phyloP scores from a whole-genome alignment of 164 flowering plant genomes.

The Cinnamomum micranthum region DNA sequence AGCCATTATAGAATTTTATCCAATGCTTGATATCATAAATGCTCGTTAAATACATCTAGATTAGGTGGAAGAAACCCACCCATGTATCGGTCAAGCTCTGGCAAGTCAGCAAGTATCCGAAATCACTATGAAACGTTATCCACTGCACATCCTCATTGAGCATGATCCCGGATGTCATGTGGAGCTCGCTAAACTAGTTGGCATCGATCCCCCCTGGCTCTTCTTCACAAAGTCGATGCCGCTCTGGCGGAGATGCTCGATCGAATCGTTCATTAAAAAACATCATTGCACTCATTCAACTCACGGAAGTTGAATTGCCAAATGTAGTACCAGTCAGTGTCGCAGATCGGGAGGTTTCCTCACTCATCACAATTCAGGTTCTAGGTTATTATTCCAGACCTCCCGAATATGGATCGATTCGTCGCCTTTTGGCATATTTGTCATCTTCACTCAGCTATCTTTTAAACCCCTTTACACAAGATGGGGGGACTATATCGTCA shows the following conservation, averaged over 20 bases:
- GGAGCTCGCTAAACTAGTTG: constrained; percentile 25
- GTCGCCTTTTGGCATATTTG: constrained; percentile 25
- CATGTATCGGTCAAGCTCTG: constrained; percentile 39
- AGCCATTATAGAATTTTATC: constrained; percentile 54
- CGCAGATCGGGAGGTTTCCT: constrained; percentile 42
- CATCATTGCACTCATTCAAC: constrained; percentile 34
- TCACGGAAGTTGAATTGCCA: constrained; percentile 57
- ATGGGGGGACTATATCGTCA: too few species aligned
- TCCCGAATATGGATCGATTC: constrained; percentile 44
- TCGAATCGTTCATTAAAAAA: constrained; percentile 39
- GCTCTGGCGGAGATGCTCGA: constrained; percentile 34
- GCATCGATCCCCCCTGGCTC: constrained; percentile 21
- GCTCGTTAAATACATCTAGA: constrained; percentile 43
- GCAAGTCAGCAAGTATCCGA: constrained; percentile 49
- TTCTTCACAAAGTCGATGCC: constrained; percentile 39
- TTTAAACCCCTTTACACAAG: neutral
- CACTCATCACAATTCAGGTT: constrained; percentile 36
- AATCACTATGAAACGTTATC: constrained; percentile 40
- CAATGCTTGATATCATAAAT: constrained; percentile 61
- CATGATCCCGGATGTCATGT: constrained; percentile 29
- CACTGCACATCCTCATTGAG: constrained; percentile 31
- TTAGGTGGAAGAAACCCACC: constrained; percentile 33
- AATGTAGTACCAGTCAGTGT: constrained; percentile 32
- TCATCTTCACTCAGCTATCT: constrained; percentile 13
- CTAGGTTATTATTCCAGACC: constrained; percentile 45